A percentile compares a stretch with the other conserved stretches of the same genome.
phyloP scores from a whole-genome alignment of 805 yeast genomes.

The Wickerhamiella galacta region DNA sequence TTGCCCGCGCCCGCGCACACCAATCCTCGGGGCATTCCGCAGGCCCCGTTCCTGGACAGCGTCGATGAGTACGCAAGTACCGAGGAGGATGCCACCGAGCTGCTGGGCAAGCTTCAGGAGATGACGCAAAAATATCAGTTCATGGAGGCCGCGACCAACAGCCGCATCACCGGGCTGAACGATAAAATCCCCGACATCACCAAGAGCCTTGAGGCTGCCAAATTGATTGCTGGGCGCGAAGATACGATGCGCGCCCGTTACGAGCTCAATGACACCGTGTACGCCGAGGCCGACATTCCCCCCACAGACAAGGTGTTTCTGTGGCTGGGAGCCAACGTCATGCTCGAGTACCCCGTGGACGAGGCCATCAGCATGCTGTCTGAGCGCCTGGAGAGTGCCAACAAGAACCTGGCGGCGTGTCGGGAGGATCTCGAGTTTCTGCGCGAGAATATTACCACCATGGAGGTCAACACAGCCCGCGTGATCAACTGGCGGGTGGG shows the following conservation, averaged over 20 bases:
- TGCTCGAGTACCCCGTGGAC: slow-evolving; percentile 82
- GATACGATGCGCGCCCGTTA: slow-evolving; percentile 55
- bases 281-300: slow-evolving; percentile 61
- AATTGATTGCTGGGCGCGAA: slow-evolving; percentile 34
- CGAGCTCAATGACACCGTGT: slow-evolving; percentile 85
- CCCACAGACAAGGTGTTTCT: slow-evolving; percentile 53
- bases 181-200: slow-evolving; percentile 81
- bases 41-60: slow-evolving; percentile 81
- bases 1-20: slow-evolving; percentile 19
- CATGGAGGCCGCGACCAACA: slow-evolving; percentile 25
- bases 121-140: slow-evolving; percentile 40
- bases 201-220: slow-evolving; percentile 63
- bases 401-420: slow-evolving; percentile 39
- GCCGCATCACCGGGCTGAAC: slow-evolving; percentile 30
- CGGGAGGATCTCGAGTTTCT: slow-evolving; percentile 73
- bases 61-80: slow-evolving; percentile 59
- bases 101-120: slow-evolving; percentile 66
- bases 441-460: slow-evolving; percentile 82
- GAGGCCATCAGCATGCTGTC: slow-evolving; percentile 66
- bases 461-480: slow-evolving; percentile 95
- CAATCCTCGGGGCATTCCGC: slow-evolving; percentile 92
- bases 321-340: slow-evolving; percentile 97
- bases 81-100: slow-evolving; percentile 50
- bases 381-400: slow-evolving; percentile 46
- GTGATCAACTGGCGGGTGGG: slow-evolving; percentile 26